These are phyloP conservation scores for Berkeleyomyces rouxiae DNA, from an alignment of 2,329 filamentous ascomycete species.

Conservation along the genomic window DNA sequence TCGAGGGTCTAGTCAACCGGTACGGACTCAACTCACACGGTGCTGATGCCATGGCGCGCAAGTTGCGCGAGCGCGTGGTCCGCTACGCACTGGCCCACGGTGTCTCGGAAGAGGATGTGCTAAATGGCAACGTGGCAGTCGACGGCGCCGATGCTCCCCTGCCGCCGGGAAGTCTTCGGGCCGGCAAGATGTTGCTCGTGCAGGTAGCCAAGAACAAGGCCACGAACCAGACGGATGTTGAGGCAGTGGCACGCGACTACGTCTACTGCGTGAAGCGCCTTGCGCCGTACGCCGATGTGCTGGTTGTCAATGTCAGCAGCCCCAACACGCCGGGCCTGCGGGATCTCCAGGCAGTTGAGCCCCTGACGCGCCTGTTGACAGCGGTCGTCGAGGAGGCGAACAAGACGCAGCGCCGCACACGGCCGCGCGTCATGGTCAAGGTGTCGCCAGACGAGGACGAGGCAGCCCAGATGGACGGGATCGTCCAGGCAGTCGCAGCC, in stretches of 20 bases:
- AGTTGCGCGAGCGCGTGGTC: constrained; percentile 60
- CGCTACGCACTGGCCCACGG: constrained; percentile 58
- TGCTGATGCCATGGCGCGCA: constrained; percentile 69
- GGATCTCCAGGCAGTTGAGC: constrained; percentile 69
- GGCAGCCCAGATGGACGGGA: constrained; percentile 67
- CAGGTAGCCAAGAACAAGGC: constrained; percentile 96
- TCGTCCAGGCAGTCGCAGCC: constrained; percentile 66
- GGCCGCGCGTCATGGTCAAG: constrained; percentile 81
- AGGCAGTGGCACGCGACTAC: constrained; percentile 65
- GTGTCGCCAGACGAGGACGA: constrained; percentile 91
- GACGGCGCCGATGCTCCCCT: constrained; percentile 42
- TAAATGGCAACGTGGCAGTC: constrained; percentile 40
- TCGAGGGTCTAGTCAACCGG: constrained; percentile 83
- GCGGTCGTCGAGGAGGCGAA: constrained; percentile 70
- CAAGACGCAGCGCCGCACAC: constrained; percentile 49
- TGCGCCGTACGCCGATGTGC: constrained; percentile 76
- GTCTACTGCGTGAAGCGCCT: constrained; percentile 76
- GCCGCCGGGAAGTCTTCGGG: constrained; percentile 61
- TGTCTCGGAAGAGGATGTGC: constrained; percentile 52
- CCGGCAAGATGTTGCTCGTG: constrained; percentile 67
- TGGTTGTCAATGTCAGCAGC: constrained; percentile 96
- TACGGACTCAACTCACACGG: constrained; percentile 91
- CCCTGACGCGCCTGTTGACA: constrained; percentile 61
- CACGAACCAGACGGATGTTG: constrained; percentile 70
- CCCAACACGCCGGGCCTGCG: constrained; percentile 89